Percentiles rank a stretch among this genome's conserved stretches.
Conservation (phyloP, 2,329 filamentous ascomycete genomes). For the Phialophora tarda region DNA sequence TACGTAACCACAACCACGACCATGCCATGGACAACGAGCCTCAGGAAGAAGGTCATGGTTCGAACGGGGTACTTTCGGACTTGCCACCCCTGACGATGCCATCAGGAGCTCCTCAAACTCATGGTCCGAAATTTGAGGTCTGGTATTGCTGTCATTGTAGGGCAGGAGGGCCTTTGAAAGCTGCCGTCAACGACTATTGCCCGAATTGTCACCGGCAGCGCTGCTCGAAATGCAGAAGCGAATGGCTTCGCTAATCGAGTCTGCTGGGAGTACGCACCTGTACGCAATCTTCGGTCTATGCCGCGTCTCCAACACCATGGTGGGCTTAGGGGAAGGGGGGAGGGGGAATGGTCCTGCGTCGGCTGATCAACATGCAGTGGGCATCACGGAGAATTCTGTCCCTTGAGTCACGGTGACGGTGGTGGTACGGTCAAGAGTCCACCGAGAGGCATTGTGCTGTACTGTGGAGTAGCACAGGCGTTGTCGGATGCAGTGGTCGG, state of each 20-base stretch:
- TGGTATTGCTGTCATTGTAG: neutral
- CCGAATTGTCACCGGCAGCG: neutral
- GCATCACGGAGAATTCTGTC: neutral
- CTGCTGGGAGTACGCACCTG: neutral
- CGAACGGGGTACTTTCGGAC: neutral
- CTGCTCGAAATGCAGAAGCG: neutral
- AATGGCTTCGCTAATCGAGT: neutral
- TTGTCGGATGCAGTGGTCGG: neutral
- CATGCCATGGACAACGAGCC: neutral
- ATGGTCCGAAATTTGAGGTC: neutral
- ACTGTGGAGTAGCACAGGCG: neutral
- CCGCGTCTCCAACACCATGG: neutral
- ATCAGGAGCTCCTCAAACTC: constrained; percentile 6
- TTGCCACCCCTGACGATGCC: neutral
- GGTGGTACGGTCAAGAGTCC: neutral
- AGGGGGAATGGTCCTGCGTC: neutral
- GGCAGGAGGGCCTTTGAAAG: neutral
- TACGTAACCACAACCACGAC: neutral
- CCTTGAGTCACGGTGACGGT: neutral
- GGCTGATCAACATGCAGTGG: neutral
- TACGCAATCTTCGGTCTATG: neutral
- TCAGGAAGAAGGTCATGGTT: neutral
- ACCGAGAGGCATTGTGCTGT: neutral
- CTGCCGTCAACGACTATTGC: neutral
- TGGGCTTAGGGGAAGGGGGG: neutral